Evolutionary conservation across 805 yeast species (phyloP).

Genomic region (Groenewaldozyma salmanticensis): DNA sequence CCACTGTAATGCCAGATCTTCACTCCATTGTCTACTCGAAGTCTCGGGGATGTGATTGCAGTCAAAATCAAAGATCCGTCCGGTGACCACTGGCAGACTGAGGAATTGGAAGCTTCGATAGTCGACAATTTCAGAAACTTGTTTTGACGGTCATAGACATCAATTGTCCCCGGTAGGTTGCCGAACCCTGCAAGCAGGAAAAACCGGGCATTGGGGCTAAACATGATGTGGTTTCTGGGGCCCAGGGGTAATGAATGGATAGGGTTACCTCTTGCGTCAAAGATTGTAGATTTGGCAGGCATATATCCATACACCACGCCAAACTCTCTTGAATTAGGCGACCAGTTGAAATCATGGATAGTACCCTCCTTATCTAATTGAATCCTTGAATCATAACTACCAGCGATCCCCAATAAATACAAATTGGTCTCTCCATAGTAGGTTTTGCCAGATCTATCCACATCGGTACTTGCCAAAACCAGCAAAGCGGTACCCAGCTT

Average conservation of each 20-base stretch:
- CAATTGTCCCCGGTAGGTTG: slow-evolving; percentile 92
- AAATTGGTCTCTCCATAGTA: slow-evolving; percentile 95
- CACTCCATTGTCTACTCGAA: slow-evolving; percentile 92
- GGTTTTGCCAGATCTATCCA: slow-evolving; percentile 85
- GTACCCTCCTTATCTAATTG: slow-evolving; percentile 89
- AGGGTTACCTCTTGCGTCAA: slow-evolving; percentile 86
- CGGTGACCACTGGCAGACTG: slow-evolving; percentile 97
- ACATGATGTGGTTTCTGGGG: slow-evolving; percentile 80
- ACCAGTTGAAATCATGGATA: slow-evolving; percentile 95
- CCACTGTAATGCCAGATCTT: slow-evolving; percentile 92
- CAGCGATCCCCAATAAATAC: slow-evolving; percentile 84
- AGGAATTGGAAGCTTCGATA: slow-evolving; percentile 87
- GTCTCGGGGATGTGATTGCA: slow-evolving; percentile 94
- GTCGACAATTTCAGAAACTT: slow-evolving; percentile 70
- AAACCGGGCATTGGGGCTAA: slow-evolving; percentile 89
- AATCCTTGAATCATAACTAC: slow-evolving; percentile 83
- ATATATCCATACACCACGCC: slow-evolving; percentile 95
- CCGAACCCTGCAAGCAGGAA: slow-evolving; percentile 96
- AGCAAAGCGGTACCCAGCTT: slow-evolving; percentile 85
- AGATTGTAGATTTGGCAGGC: slow-evolving; percentile 94
- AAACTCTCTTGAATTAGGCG: slow-evolving; percentile 91
- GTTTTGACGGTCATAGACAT: slow-evolving; percentile 84
- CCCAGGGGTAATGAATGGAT: slow-evolving; percentile 76
- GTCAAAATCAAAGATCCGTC: slow-evolving; percentile 89
- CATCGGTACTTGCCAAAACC: slow-evolving; percentile 92